Evolutionary conservation across 2,329 filamentous ascomycete species (phyloP), one percentile per base, ranked within the genome.

Genomic region (Trichoderma koningiopsis): DNA sequence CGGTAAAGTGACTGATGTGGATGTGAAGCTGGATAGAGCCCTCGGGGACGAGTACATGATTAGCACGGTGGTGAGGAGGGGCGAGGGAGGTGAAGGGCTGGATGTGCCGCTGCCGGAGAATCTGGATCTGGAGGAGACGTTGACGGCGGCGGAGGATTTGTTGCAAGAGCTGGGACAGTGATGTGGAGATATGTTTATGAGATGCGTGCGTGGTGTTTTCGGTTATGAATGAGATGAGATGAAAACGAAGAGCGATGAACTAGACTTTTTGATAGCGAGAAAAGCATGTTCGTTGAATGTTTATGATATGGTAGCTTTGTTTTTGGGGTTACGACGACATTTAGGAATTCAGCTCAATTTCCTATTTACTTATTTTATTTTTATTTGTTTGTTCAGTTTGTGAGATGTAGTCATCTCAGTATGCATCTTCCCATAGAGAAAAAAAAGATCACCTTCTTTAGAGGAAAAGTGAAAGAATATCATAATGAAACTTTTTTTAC

Each of bases 21-120:
- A 79, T 4, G 74, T 79, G 37, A 77, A 74, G 58, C 73, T 80
- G 64, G 77, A 79, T 71, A 75, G 83, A 43, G 78, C 83, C 5
- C 73, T 86, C 33, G 84, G 83, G 0, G 83, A 83, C 0, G 83
- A 86, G 57, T 88, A 83, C 77, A 87, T 88, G 84, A 80, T 86
- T 67, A 84, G 83, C 70, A 85, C 85, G 29, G 85, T 83, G 1
- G 79, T 87, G 56, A 79, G 83, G 71, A 83, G 81, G 60, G 74
- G 78, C 66, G 77, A 78, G 60, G 78, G 79, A 13, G 84, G 77
- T 8, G 75, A 19, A 14, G 16, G 33, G 47, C 55, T 83, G 69
- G 71, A 77, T 24, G 69, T 85, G 58, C 82, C 80, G 0, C 77
- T 81, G 16, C 86, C 84, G 69, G 77, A 81, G 72, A 73, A 77